These are phyloP conservation scores for Lanmaoa rubissima DNA, from an alignment of 768 basidiomycete species.

Conservation along the genomic window DNA sequence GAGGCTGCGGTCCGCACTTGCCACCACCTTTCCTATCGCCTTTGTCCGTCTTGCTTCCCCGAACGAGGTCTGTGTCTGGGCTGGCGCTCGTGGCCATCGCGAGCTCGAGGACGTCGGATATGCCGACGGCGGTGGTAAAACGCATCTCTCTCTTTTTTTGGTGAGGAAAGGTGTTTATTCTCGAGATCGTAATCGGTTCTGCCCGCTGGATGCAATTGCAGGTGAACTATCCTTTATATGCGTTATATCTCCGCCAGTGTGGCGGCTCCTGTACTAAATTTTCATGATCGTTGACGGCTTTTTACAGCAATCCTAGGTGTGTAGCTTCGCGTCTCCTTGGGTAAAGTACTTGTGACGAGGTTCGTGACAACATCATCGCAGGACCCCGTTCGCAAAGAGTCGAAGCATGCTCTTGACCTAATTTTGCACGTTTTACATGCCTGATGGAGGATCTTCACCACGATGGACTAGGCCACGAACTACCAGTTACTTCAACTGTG, in stretches of 20 bases:
- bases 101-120: background rate
- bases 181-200: background rate
- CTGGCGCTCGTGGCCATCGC: background rate
- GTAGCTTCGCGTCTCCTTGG: no score
- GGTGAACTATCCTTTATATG: background rate
- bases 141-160: background rate
- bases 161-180: background rate
- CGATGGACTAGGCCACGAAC: no score
- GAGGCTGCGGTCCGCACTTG: background rate
- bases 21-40: background rate
- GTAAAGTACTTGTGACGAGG: background rate
- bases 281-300: background rate
- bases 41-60: background rate
- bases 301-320: background rate
- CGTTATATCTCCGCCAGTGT: background rate
- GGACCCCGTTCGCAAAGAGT: no score
- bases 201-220: background rate
- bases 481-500: no score
- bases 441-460: background rate
- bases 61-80: background rate
- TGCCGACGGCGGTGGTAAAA: background rate
- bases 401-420: background rate
- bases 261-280: background rate
- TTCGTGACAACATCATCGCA: no score
- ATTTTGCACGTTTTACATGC: background rate